A percentile compares a stretch with the other conserved stretches of the same genome.
Conservation (phyloP, 352 stramenopile species). For the Pythium volutum region DNA sequence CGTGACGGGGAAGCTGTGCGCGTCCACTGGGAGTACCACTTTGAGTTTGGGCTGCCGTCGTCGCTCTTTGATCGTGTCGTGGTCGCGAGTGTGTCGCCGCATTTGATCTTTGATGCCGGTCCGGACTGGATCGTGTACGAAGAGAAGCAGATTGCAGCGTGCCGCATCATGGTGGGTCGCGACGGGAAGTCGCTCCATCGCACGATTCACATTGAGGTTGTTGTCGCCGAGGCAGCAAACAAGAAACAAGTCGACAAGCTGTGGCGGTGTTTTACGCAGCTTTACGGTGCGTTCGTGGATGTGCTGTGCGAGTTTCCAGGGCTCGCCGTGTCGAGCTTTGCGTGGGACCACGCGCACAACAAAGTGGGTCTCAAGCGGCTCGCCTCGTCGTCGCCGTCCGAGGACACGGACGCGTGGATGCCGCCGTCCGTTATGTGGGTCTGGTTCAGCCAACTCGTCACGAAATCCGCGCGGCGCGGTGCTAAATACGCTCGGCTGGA, state of each 20-base stretch:
- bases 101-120: not conserved
- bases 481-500: too few species aligned
- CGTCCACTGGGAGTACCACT: conserved; percentile 17
- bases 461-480: not conserved
- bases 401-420: not conserved
- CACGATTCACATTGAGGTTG: conserved; percentile 6
- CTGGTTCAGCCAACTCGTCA: not conserved
- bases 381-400: not conserved
- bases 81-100: conserved; percentile 10
- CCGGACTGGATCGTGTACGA: conserved; percentile 12
- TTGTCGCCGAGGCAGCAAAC: not conserved
- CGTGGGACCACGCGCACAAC: not conserved
- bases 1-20: conserved; percentile 1
- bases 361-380: not conserved
- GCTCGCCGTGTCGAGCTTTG: conserved; percentile 5
- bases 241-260: not conserved
- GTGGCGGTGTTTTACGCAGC: not conserved
- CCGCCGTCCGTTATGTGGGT: not conserved
- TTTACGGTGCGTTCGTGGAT: not conserved
- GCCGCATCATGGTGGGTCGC: conserved; percentile 8
- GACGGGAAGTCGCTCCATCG: not conserved
- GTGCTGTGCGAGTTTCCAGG: conserved; percentile 7
- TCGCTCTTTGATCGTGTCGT: conserved; percentile 13
- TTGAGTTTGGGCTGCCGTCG: conserved; percentile 1
- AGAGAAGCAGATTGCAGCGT: not conserved